Evolutionary conservation across 139 green algal genomes (phyloP), one percentile per base, ranked within the genome.

Genomic region (Pseudopediastrum boryanum): DNA sequence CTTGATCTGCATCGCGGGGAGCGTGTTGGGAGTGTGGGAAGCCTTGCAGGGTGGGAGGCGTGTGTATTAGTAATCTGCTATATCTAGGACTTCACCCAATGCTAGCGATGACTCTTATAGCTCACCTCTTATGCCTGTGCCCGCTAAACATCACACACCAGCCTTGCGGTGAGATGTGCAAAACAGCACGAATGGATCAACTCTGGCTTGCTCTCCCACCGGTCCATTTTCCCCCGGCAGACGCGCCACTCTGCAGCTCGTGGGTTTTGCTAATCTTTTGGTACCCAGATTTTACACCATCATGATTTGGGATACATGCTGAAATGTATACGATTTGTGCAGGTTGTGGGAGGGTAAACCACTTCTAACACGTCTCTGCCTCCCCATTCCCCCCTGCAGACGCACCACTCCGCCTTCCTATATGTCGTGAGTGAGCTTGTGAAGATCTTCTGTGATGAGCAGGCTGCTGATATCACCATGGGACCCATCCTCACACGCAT

Each of bases 371-470:
- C 19, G 8, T 12, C 16, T 19, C 31, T 19, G 33, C 23, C 13
- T 19, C 8, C 13, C 54, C 9, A 44, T 66, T 71, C 36, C 31
- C 54, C 54, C 46, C 66, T 74, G 39, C 12, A 74, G 46, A 91
- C 83, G 1, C 77, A 78, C 7, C 89, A 95, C 75, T 86, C 88
- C 4, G 88, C 85, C 38, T 93, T 93, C 78, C 86, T 97, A 77
- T 97, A 94, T 81, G 91, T 94, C 23, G 84, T 91, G 33, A 90
- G 80, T 31, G 93, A 97, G 90, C 81, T 96, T 54, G 62, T 96
- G 58, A 97, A 97, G 80, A 82, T 87, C 13, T 96, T 93, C 80
- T 89, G 87, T 4, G 59, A 80, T 23, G 82, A 94, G 51, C 39
- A 78, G 19, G 66, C 59, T 1, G 54, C 83, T 2, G 85, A 89